Base-by-base conservation (phyloP, 805 yeast genomes). In the Suhomyces sp. region DNA sequence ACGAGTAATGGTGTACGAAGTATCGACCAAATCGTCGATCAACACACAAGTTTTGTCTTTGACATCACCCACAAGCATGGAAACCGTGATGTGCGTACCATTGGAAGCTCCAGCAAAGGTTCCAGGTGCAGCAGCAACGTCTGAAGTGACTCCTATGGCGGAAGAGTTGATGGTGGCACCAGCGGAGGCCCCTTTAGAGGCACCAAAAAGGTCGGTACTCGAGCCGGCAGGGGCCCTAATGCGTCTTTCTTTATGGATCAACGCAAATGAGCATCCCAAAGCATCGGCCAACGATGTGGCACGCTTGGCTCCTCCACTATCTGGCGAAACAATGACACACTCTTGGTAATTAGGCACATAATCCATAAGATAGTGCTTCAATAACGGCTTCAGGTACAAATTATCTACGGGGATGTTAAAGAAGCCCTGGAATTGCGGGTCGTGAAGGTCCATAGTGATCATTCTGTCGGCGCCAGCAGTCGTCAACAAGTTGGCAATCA, bases 301-400 rank as follows among this genome's bases (percentile, higher is more conserved):
- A 58, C 99, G 77, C 69, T 94, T 94, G 47, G 99, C 99, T 56
- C 99, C 99, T 64, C 99, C 99, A 20, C 97, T 94, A 71, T 94
- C 99, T 0, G 99, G 99, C 1, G 97, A 90, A 31, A 94, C 97
- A 60, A 94, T 84, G 6, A 94, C 96, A 41, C 93, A 87, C 40
- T 91, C 86, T 58, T 82, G 82, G 65, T 84, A 89, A 55, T 88
- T 71, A n/a, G 96, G 93, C 51, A 94, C 84, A 56, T 78, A 77
- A 53, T 86, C 84, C 20, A 82, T 77, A 54, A 94, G 91, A 69
- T 91, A 94, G 58, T 89, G 87, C 66, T 89, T 92, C 51, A 93
- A 74, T 52, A 94, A 75, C 1, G 97, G 97, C 65, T 87, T 86
- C 46, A 94, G 89, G 67, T 89, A 90, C 57, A 94, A 68, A 66